phyloP scores from a whole-genome alignment of 1,284 basidiomycete species.

The Ceratobasidium sp. region DNA sequence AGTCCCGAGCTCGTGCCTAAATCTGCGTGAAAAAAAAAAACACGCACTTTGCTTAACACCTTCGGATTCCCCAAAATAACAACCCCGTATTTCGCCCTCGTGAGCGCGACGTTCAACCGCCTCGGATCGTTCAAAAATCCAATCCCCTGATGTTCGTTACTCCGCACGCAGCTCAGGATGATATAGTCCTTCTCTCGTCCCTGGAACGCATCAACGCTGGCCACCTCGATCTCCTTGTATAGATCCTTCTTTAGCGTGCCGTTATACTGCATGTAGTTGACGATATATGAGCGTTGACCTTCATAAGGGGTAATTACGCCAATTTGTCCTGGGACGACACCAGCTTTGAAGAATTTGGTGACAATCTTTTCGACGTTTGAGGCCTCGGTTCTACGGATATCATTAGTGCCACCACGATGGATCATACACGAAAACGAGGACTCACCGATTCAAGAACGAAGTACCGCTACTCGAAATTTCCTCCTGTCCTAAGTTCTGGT shows the following conservation, averaged over 20 bases:
- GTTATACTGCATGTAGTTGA: slow-evolving; percentile 99
- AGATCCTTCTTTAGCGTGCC: slow-evolving; percentile 98
- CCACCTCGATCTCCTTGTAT: slow-evolving; percentile 99
- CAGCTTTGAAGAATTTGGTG: slow-evolving; percentile 99
- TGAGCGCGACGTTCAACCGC: slow-evolving; percentile 96
- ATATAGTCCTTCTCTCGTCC: slow-evolving; percentile 99
- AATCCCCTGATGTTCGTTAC: slow-evolving; percentile 99
- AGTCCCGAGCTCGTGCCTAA: too few relatives aligned
- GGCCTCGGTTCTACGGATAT: slow-evolving; percentile 85
- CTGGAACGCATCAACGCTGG: slow-evolving; percentile 99
- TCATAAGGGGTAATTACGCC: slow-evolving; percentile 99
- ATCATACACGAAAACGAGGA: slow-evolving; percentile 28
- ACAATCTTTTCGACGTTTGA: slow-evolving; percentile 99
- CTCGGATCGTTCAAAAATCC: slow-evolving; percentile 99
- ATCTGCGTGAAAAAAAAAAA: background rate
- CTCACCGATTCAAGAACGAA: slow-evolving; percentile 93
- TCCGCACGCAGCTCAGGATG: slow-evolving; percentile 98
- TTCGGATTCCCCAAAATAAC: slow-evolving; percentile 99
- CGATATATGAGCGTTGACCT: slow-evolving; percentile 98
- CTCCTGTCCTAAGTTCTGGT: slow-evolving; percentile 98
- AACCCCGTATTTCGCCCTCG: slow-evolving; percentile 97
- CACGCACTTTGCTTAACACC: slow-evolving; percentile 93
- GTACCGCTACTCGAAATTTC: slow-evolving; percentile 99
- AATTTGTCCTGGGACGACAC: slow-evolving; percentile 94
- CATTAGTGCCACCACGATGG: slow-evolving; percentile 37